Conservation (phyloP, 345 rosid genomes). For the Zanthoxylum bungeanum region DNA sequence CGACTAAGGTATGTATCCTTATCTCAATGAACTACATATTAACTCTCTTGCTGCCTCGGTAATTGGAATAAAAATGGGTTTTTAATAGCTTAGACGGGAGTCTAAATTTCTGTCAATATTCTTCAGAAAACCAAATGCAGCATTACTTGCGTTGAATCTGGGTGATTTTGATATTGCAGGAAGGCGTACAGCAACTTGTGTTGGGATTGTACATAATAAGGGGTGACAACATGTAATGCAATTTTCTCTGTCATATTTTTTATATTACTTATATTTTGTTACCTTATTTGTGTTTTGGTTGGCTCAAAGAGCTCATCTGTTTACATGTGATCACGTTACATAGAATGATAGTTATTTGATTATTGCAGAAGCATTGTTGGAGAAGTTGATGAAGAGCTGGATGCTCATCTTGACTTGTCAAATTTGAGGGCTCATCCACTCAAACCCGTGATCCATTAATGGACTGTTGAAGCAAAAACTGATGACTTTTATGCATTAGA, state of each 20-base stretch:
- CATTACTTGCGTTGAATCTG: not conserved
- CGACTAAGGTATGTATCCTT: constrained; percentile 59
- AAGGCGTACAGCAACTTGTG: constrained; percentile 92
- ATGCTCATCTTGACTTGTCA: constrained; percentile 69
- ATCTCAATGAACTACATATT: not conserved
- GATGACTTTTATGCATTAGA: not conserved
- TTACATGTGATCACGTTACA: not conserved
- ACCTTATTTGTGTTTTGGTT: too few species aligned
- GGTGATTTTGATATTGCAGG: constrained; percentile 40
- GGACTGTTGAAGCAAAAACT: not conserved
- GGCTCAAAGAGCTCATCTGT: not conserved
- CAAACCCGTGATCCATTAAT: constrained; percentile 86
- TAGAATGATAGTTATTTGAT: not conserved
- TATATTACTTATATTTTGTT: not conserved
- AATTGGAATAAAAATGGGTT: not conserved
- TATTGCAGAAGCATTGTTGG: constrained; percentile 83
- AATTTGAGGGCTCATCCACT: constrained; percentile 93
- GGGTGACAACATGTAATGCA: constrained; percentile 90
- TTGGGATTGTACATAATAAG: constrained; percentile 94
- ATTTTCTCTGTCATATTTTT: not conserved
- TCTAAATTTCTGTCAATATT: not conserved
- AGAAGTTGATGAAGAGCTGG: constrained; percentile 87
- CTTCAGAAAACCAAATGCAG: not conserved
- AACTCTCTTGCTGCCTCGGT: not conserved
- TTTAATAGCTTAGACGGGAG: not conserved